Conservation (phyloP, 805 yeast species). For the Torulaspora delbrueckii region DNA sequence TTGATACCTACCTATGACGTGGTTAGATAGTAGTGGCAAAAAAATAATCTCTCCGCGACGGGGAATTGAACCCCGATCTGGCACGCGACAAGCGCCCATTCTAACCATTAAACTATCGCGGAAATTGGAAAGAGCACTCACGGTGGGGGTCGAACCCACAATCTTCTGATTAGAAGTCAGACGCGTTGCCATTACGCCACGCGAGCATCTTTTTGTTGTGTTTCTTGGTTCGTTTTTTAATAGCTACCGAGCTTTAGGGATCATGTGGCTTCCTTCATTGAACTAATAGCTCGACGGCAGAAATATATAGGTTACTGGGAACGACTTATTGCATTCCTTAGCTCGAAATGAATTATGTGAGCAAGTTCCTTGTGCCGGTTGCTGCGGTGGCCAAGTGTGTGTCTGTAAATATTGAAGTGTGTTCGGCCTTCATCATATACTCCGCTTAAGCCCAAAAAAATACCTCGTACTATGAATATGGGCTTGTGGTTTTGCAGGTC, state of each 20-base stretch:
- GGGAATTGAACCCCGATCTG: conserved; percentile 20
- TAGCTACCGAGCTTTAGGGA: not conserved
- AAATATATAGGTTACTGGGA: too few relatives aligned
- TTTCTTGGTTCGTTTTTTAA: not conserved
- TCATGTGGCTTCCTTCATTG: not conserved
- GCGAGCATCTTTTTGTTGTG: conserved; percentile 35
- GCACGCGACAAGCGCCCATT: conserved; percentile 19
- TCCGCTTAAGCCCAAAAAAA: too few relatives aligned
- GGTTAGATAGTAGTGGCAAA: not conserved
- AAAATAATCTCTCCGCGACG: conserved; percentile 17
- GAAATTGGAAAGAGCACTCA: conserved; percentile 38
- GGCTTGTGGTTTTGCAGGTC: too few relatives aligned
- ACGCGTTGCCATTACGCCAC: conserved; percentile 56
- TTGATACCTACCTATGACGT: not conserved
- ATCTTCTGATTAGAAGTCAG: conserved; percentile 53
- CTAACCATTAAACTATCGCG: conserved; percentile 20
- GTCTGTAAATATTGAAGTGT: too few relatives aligned
- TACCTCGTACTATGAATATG: too few relatives aligned
- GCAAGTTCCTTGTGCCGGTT: too few relatives aligned
- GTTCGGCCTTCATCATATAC: too few relatives aligned
- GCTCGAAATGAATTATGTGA: too few relatives aligned
- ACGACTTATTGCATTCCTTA: too few relatives aligned
- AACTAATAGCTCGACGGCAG: too few relatives aligned
- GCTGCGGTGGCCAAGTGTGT: too few relatives aligned
- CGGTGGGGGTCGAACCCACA: conserved; percentile 55